Conservation (phyloP, 208 protist genomes). For the Phytomonas francai region DNA sequence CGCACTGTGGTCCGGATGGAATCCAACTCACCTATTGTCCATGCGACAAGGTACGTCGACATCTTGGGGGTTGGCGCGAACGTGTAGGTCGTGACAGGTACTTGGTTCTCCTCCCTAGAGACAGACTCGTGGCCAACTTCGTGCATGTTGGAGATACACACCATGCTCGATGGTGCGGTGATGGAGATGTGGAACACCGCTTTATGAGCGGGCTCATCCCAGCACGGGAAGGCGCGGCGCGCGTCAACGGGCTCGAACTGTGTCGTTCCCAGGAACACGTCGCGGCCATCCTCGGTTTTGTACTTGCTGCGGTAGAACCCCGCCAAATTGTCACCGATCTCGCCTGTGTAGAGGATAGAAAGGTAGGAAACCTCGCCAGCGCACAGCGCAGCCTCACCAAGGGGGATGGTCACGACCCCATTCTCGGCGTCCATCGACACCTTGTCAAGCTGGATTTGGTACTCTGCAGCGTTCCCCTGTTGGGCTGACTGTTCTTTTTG, state of each 20-base stretch:
- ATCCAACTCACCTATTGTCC: slow-evolving; percentile 86
- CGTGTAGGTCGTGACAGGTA: slow-evolving; percentile 20
- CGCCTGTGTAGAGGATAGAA: slow-evolving; percentile 75
- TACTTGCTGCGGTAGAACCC: slow-evolving; percentile 94
- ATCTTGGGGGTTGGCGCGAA: slow-evolving; percentile 88
- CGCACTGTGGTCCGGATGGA: slow-evolving; percentile 18
- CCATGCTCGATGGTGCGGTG: slow-evolving; percentile 42
- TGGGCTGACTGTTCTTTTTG: slow-evolving; percentile 8
- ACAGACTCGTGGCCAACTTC: slow-evolving; percentile 8
- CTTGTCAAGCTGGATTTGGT: slow-evolving; percentile 12
- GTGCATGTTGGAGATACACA: slow-evolving; percentile 84
- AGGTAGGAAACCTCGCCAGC: slow-evolving; percentile 33
- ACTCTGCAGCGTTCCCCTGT: background rate
- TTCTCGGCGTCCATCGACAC: slow-evolving; percentile 20
- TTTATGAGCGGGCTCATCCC: slow-evolving; percentile 93
- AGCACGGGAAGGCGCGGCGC: slow-evolving; percentile 91
- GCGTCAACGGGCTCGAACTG: slow-evolving; percentile 93
- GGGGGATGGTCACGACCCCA: slow-evolving; percentile 24
- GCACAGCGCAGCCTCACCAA: slow-evolving; percentile 15
- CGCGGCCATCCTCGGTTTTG: slow-evolving; percentile 39
- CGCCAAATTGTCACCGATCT: slow-evolving; percentile 86
- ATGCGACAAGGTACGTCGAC: slow-evolving; percentile 96
- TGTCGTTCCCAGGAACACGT: slow-evolving; percentile 62
- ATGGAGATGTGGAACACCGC: slow-evolving; percentile 92
- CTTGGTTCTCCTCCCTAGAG: slow-evolving; percentile 4